Conservation (phyloP, 208 protist genomes). For the Crithidia brevicula region DNA sequence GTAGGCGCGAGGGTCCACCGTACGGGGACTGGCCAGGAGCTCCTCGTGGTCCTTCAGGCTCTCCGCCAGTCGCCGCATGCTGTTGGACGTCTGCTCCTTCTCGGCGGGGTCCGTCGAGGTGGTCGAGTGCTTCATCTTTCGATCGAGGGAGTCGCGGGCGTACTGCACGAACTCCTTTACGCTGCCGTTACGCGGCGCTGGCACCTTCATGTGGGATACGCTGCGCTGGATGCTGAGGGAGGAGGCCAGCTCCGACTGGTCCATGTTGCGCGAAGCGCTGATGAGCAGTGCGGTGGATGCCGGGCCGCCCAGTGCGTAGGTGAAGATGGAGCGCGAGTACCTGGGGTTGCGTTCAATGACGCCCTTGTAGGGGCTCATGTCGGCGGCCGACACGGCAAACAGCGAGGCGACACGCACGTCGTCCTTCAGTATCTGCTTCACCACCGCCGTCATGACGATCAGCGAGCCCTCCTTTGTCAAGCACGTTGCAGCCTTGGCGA, state of each 20-base stretch:
- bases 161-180: constrained; percentile 59
- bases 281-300: constrained; percentile 51
- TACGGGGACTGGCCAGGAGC: constrained; percentile 44
- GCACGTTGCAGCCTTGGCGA: constrained; percentile 34
- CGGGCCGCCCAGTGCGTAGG: constrained; percentile 48
- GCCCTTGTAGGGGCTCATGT: constrained; percentile 44
- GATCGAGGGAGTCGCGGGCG: constrained; percentile 25
- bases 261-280: constrained; percentile 27
- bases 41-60: constrained; percentile 45
- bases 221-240: constrained; percentile 45
- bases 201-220: constrained; percentile 38
- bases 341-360: constrained; percentile 33
- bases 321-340: constrained; percentile 51
- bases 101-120: constrained; percentile 33
- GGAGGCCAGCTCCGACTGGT: constrained; percentile 27
- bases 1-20: constrained; percentile 42
- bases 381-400: constrained; percentile 38
- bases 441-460: constrained; percentile 54
- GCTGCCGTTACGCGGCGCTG: constrained; percentile 46
- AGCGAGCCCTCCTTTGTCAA: constrained; percentile 30
- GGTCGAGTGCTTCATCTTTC: constrained; percentile 31
- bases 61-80: constrained; percentile 42
- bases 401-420: constrained; percentile 61
- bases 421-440: constrained; percentile 46
- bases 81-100: constrained; percentile 23